A percentile compares a stretch with the other conserved stretches of the same genome.
phyloP scores from a whole-genome alignment of 805 yeast genomes.

The Candida verbasci region DNA sequence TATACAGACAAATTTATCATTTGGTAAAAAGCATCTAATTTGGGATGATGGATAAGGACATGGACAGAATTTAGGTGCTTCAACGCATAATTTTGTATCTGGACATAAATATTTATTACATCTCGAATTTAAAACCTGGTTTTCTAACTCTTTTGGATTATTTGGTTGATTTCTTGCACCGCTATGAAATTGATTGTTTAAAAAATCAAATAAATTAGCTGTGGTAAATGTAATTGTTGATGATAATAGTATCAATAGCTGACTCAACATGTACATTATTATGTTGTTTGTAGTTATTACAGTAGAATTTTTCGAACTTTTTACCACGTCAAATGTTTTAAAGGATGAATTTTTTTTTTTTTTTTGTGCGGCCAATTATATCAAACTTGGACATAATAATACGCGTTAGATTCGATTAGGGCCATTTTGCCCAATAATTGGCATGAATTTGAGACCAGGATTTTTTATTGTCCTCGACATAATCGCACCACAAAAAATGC shows the following conservation, averaged over 20 bases:
- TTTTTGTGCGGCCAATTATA: too few relatives aligned
- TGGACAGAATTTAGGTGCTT: conserved; percentile 68
- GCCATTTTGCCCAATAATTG: too few relatives aligned
- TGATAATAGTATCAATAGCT: background rate
- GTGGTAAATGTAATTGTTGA: conserved; percentile 6
- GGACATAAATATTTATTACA: conserved; percentile 77
- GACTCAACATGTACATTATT: background rate
- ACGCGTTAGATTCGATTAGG: too few relatives aligned
- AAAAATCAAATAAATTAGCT: conserved; percentile 23
- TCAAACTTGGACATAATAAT: too few relatives aligned
- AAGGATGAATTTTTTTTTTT: too few relatives aligned
- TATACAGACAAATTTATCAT: conserved; percentile 69
- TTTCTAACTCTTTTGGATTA: conserved; percentile 34
- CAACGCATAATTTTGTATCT: conserved; percentile 77
- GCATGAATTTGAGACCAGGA: too few relatives aligned
- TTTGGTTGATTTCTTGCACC: conserved; percentile 16
- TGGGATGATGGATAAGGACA: conserved; percentile 88
- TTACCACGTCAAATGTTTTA: background rate
- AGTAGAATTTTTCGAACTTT: too few relatives aligned
- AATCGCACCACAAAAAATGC: too few relatives aligned
- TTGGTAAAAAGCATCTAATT: conserved; percentile 73
- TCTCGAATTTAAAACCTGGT: conserved; percentile 30
- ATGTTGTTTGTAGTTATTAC: too few relatives aligned
- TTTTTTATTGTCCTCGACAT: too few relatives aligned
- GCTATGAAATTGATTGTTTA: conserved; percentile 22